Evolutionary conservation across 2,329 filamentous ascomycete genomes (phyloP).

Genomic region (Fusarium vanettenii): DNA sequence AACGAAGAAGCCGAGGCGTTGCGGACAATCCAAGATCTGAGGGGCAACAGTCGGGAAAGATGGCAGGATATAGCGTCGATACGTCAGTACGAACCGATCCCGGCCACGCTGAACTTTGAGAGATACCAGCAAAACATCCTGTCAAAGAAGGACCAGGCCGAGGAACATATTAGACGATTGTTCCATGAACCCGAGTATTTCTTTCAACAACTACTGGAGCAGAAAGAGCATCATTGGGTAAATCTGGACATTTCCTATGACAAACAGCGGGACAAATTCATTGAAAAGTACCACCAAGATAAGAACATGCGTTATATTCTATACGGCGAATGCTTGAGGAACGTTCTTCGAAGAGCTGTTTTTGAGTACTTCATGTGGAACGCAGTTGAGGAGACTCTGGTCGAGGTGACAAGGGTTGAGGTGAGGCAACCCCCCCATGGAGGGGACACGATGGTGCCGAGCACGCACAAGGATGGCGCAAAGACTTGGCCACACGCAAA

Average conservation of each 20-base stretch:
- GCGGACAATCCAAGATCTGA: background rate
- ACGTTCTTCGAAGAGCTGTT: conserved; percentile 29
- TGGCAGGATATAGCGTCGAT: conserved; percentile 24
- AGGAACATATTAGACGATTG: conserved; percentile 25
- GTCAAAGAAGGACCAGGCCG: conserved; percentile 15
- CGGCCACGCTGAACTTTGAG: background rate
- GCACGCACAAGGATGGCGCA: background rate
- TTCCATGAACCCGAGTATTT: conserved; percentile 39
- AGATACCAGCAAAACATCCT: conserved; percentile 8
- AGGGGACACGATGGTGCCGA: background rate
- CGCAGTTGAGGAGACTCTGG: background rate
- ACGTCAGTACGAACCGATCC: conserved; percentile 27
- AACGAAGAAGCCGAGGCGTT: background rate
- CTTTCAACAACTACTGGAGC: conserved; percentile 19
- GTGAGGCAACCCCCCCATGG: background rate
- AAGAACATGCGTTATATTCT: conserved; percentile 6
- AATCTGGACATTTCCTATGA: conserved; percentile 24
- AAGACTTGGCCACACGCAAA: background rate
- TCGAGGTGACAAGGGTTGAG: background rate
- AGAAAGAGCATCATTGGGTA: conserved; percentile 39
- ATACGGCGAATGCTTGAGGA: conserved; percentile 31
- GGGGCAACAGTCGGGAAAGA: background rate
- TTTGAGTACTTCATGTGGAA: conserved; percentile 38
- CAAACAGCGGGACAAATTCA: background rate
- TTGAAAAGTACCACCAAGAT: conserved; percentile 8